A percentile compares a stretch with the other conserved stretches of the same genome.
phyloP scores from a whole-genome alignment of 2,329 filamentous ascomycete species.

The Scytalidium lignicola region DNA sequence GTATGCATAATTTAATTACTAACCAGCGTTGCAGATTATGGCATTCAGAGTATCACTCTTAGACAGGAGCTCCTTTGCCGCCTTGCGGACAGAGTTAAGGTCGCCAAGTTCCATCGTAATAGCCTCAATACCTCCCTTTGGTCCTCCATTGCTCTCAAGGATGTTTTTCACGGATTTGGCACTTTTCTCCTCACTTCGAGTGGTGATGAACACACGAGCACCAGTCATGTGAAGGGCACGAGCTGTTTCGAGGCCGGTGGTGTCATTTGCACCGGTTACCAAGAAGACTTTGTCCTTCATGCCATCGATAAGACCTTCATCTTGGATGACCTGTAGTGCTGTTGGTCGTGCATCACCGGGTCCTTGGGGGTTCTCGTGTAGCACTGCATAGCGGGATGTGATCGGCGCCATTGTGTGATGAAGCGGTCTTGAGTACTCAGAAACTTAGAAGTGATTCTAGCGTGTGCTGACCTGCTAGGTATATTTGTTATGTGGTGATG shows the following conservation, averaged over 20 bases:
- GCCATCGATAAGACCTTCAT: conserved; percentile 7
- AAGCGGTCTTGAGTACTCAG: too few relatives aligned
- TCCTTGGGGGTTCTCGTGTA: conserved; percentile 14
- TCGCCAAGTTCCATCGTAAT: conserved; percentile 30
- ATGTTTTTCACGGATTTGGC: conserved; percentile 22
- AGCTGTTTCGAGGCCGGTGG: conserved; percentile 34
- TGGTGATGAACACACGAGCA: conserved; percentile 31
- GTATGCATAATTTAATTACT: too few relatives aligned
- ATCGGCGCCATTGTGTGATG: neutral
- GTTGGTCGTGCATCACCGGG: conserved; percentile 29
- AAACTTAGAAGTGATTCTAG: too few relatives aligned
- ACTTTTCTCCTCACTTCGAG: conserved; percentile 29
- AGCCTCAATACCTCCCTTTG: conserved; percentile 23
- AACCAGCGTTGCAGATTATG: conserved; percentile 21
- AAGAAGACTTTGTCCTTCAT: conserved; percentile 36
- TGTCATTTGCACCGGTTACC: conserved; percentile 32
- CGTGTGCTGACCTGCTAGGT: too few relatives aligned
- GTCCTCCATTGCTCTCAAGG: conserved; percentile 27
- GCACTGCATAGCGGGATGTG: neutral
- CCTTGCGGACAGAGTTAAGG: conserved; percentile 27
- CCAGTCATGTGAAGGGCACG: conserved; percentile 31
- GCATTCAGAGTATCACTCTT: conserved; percentile 28
- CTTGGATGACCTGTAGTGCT: conserved; percentile 27
- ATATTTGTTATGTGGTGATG: too few relatives aligned
- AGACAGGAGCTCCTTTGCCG: conserved; percentile 23